A percentile compares a stretch with the other conserved stretches of the same genome.
Conservation (phyloP, 1,139 yeast species). For the Hyphopichia wangnamkhiaoensis region DNA sequence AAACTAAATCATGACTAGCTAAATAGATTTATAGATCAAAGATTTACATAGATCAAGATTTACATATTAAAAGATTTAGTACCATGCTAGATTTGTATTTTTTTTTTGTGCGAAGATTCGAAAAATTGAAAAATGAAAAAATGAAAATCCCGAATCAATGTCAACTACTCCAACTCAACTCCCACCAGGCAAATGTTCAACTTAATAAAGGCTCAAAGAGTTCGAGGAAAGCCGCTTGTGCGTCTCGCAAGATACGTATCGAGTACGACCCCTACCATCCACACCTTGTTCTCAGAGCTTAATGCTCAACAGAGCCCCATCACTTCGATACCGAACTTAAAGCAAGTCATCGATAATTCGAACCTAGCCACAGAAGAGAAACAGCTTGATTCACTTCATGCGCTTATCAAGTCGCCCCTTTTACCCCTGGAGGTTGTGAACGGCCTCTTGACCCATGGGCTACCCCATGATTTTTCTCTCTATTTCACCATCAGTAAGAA, state of each 20-base stretch:
- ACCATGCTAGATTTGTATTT: no score
- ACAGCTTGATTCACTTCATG: conserved; percentile 5
- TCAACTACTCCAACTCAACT: no score
- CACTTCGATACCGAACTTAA: conserved; percentile 1
- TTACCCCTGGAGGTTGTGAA: conserved; percentile 9
- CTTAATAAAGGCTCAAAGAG: no score
- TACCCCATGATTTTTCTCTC: conserved; percentile 33
- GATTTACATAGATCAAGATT: no score
- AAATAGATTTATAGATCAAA: no score
- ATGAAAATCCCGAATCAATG: background rate
- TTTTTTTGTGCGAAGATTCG: no score
- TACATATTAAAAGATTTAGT: no score
- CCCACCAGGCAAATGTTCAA: no score
- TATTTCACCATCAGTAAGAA: conserved; percentile 26
- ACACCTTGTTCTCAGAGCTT: background rate
- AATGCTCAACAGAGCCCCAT: background rate
- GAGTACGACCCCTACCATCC: background rate
- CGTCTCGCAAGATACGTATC: background rate
- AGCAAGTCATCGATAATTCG: conserved; percentile 6
- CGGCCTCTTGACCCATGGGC: conserved; percentile 15
- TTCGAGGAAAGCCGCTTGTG: no score
- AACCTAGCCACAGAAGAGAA: conserved; percentile 2
- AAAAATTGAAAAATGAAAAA: background rate
- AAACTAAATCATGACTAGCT: no score
- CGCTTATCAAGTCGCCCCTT: conserved; percentile 1